Evolutionary conservation across 306 rosid genomes (phyloP).

Genomic region (Malus asiatica): DNA sequence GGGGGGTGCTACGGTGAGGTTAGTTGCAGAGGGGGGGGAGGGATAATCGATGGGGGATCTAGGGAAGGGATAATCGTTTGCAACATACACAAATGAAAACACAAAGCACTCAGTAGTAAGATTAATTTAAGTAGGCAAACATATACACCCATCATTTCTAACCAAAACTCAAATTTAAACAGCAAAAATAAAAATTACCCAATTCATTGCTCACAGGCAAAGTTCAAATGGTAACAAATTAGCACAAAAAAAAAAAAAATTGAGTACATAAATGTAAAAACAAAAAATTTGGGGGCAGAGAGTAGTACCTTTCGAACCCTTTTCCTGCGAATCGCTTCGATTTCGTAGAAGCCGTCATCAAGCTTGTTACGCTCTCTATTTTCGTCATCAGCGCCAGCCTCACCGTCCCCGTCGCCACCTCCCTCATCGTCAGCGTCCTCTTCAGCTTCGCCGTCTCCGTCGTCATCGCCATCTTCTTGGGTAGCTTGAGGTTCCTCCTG

Average conservation of each 20-base stretch:
- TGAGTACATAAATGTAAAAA: neutral
- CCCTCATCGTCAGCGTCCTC: slow-evolving; percentile 14
- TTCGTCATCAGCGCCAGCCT: slow-evolving; percentile 23
- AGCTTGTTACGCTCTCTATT: slow-evolving; percentile 34
- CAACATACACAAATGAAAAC: slow-evolving; percentile 4
- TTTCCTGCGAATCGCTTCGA: slow-evolving; percentile 77
- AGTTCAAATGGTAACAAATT: neutral
- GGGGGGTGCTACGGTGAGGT: too few relatives aligned
- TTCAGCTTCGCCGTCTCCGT: slow-evolving; percentile 21
- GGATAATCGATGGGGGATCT: too few relatives aligned
- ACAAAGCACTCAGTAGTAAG: slow-evolving; percentile 19
- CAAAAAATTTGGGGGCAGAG: neutral
- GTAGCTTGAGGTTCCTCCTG: neutral
- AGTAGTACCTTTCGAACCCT: slow-evolving; percentile 65
- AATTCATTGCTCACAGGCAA: neutral
- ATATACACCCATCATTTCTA: neutral
- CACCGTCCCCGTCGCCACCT: slow-evolving; percentile 23
- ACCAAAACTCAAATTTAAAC: neutral
- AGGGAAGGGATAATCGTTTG: neutral
- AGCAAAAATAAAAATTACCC: neutral
- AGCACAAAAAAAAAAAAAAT: too few relatives aligned
- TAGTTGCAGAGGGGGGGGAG: too few relatives aligned
- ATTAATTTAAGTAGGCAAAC: neutral
- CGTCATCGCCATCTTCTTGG: slow-evolving; percentile 1
- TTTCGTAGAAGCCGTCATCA: slow-evolving; percentile 66